Base-by-base conservation (phyloP, 106 monocot genomes). In the Allium cepa region DNA sequence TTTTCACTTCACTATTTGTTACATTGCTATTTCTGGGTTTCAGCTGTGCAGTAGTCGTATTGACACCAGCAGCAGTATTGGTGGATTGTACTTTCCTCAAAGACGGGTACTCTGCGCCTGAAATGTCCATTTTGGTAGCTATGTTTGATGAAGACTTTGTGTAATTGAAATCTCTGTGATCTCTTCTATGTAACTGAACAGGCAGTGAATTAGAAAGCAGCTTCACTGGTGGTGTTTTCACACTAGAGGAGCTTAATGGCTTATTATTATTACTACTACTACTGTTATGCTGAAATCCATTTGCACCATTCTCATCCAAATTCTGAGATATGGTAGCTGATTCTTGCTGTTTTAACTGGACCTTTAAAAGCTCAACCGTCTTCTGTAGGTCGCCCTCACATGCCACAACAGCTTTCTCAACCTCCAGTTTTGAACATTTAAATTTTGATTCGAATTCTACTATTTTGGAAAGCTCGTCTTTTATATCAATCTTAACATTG, bases 371-470 rank as follows among this genome's bases (percentile, higher is more conserved):
- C 51, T 79, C 87, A 15, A 71, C 76, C 10, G 90, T 77, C 65
- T 82, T 89, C 18, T 84, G 69, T 60, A 94, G 63, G 74, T 94
- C 87, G 69, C 94, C 94, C 60, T 87, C 87, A 27, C 78, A 76
- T 14, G 87, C 71, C 62, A 94, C 80, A 16, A 94, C 74, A 26
- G 73, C 82, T 59, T 82, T 90, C 64, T 94, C 87, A 60, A 94
- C 76, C 48, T 94, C 94, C 77, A 87, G 90, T 74, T 81, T 94
- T 17, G 85, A 79, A 68, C 82, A 84, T 57, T 85, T 90, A 64
- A 78, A 80, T 62, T 63, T 61, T 2, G 71, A 16, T 74, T 90
- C 90, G 71, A 90, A 59, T 8, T 76, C 82, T 52, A 72, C 59
- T 67, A 90, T 82, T 66, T 68, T 74, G 15, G 87, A 73, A 52